Evolutionary conservation across 2,329 filamentous ascomycete genomes (phyloP), one percentile per base, ranked within the genome.

Genomic region (Aspergillus sojae): DNA sequence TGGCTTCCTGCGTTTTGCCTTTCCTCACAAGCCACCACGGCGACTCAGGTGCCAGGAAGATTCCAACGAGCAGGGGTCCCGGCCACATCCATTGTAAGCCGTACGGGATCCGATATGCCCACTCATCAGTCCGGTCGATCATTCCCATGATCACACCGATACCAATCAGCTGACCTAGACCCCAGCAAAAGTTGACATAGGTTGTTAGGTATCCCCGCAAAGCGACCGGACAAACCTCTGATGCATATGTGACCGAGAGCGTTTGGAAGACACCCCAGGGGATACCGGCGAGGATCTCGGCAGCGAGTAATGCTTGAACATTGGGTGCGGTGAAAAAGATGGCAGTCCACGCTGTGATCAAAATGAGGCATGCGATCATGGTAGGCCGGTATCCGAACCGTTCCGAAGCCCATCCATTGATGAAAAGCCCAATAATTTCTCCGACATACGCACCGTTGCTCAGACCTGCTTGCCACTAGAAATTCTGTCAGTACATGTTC

Each of bases 41-140:
- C 2, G 81, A 83, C 67, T 84, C 82, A 1, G 82, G 82, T 1
- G 82, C 82, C 32, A 84, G 70, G n/a, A 72, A 72, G 28, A 83
- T 80, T 3, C 79, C 82, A 60, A 84, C 72, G 43, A 82, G 74
- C 5, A 84, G 75, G 2, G 83, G 83, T 43, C 83, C 66, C 1
- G 83, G 83, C 82, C 82, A 85, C 78, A 84, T 83, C 83, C 83
- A 83, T 67, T 85, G 83, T 28, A 85, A 66, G 5, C 78, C 79
- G 65, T 83, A 85, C 0, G 83, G 83, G 62, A 85, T 84, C 1
- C 81, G 76, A 70, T 84, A 85, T 3, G 82, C 78, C 83, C 83
- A 85, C 66, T 84, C 70, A 60, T 83, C 83, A 2, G 73, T 60
- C 30, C 82, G 75, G 26, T 71, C 69, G 21, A 84, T 67, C 80